Evolutionary conservation across 352 stramenopile species (phyloP).

Genomic region (Globisporangium apiculatum): DNA sequence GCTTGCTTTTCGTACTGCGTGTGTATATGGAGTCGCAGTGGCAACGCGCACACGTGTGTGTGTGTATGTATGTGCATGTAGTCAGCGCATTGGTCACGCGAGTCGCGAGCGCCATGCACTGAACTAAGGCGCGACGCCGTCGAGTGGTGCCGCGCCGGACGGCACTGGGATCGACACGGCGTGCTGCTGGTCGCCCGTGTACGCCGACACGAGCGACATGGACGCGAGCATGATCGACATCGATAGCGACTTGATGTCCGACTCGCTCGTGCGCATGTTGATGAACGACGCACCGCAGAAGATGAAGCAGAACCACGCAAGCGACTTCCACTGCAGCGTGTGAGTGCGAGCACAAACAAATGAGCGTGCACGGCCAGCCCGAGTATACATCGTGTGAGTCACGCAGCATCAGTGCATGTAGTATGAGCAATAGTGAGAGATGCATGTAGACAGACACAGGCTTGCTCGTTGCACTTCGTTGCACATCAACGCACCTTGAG

Average conservation of each 20-base stretch:
- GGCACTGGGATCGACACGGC: conserved; percentile 22
- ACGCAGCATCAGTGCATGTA: not conserved
- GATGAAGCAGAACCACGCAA: conserved; percentile 61
- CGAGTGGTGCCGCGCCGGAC: conserved; percentile 4
- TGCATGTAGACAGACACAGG: not conserved
- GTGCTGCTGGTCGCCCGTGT: conserved; percentile 35
- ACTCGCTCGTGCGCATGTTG: conserved; percentile 49
- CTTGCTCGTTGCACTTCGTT: not conserved
- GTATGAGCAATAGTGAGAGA: not conserved
- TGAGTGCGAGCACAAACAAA: not conserved
- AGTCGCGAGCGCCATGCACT: not conserved
- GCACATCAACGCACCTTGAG: conserved; percentile 37
- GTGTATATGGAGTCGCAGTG: not conserved
- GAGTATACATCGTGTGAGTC: no score
- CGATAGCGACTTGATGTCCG: conserved; percentile 56
- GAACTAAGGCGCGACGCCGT: conserved; percentile 2
- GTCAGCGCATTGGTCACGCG: not conserved
- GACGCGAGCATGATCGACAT: conserved; percentile 76
- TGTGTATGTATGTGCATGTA: not conserved
- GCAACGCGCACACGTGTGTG: not conserved
- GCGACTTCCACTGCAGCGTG: conserved; percentile 42
- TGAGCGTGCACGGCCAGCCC: no score
- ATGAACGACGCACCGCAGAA: conserved; percentile 57
- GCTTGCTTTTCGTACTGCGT: not conserved
- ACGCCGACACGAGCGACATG: conserved; percentile 55